These are phyloP conservation scores for Moesziomyces sp. DNA, from an alignment of 1,284 basidiomycete genomes.

Conservation along the genomic window DNA sequence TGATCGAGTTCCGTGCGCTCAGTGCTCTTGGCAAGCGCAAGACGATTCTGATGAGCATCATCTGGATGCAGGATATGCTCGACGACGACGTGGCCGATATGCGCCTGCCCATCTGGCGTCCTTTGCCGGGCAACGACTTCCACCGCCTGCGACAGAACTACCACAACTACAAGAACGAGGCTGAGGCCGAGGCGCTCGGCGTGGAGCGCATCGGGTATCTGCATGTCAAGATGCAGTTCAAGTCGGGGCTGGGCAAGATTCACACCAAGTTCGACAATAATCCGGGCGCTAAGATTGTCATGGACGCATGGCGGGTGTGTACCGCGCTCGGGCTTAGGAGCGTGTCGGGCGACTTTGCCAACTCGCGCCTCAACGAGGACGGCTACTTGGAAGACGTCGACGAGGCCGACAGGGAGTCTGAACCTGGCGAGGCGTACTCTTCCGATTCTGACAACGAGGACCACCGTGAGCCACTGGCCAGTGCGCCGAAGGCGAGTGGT, in stretches of 20 bases:
- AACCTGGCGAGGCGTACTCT: neutral
- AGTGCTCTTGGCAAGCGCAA: slow-evolving; percentile 32
- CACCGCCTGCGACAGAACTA: slow-evolving; percentile 54
- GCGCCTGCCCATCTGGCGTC: slow-evolving; percentile 41
- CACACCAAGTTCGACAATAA: slow-evolving; percentile 45
- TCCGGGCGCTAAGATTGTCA: slow-evolving; percentile 35
- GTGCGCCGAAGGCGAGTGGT: neutral
- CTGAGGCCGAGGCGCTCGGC: slow-evolving; percentile 30
- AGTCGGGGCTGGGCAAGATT: slow-evolving; percentile 48
- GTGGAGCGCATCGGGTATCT: slow-evolving; percentile 39
- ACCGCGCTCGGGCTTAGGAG: slow-evolving; percentile 37
- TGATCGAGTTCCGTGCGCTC: slow-evolving; percentile 48
- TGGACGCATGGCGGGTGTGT: slow-evolving; percentile 51
- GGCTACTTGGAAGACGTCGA: slow-evolving; percentile 19
- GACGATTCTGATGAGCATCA: slow-evolving; percentile 34
- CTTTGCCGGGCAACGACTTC: slow-evolving; percentile 28
- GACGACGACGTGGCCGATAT: slow-evolving; percentile 47
- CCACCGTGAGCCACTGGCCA: no score
- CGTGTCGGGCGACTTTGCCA: slow-evolving; percentile 44
- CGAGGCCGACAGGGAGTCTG: neutral
- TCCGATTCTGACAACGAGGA: neutral
- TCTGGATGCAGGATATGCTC: slow-evolving; percentile 52
- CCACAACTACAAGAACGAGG: slow-evolving; percentile 38
- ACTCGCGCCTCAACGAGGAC: slow-evolving; percentile 6
- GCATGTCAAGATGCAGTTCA: slow-evolving; percentile 48